Conservation (phyloP, 257 asterid genomes). For the Anisodus tanguticus region DNA sequence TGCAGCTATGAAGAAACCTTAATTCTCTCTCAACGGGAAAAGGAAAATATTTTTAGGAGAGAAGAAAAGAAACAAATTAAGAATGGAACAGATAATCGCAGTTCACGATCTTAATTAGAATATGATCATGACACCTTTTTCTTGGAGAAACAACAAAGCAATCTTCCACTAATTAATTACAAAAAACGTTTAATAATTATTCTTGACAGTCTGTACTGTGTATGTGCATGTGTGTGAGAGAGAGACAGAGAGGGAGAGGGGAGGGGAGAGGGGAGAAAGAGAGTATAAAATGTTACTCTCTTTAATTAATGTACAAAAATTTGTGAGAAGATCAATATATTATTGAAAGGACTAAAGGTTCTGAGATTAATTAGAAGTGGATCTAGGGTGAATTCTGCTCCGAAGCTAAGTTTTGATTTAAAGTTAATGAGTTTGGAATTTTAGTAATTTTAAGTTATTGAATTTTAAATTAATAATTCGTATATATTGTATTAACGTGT, state of each 20-base stretch:
- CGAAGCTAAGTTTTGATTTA: too few relatives aligned
- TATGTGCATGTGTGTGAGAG: constrained; percentile 53
- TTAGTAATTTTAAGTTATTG: too few relatives aligned
- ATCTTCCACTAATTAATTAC: constrained; percentile 35
- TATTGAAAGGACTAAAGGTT: not conserved
- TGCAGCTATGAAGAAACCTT: too few relatives aligned
- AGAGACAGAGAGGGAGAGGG: too few relatives aligned
- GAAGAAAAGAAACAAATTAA: not conserved
- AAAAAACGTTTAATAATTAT: constrained; percentile 41
- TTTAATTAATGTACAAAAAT: constrained; percentile 24
- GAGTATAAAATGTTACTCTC: constrained; percentile 53
- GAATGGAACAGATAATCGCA: not conserved
- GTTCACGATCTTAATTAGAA: constrained; percentile 38
- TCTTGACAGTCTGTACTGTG: constrained; percentile 72
- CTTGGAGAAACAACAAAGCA: constrained; percentile 34
- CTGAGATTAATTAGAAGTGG: not conserved
- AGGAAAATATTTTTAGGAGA: not conserved
- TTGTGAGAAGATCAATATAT: not conserved
- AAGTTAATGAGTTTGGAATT: too few relatives aligned
- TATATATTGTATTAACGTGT: too few relatives aligned
- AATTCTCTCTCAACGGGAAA: too few relatives aligned
- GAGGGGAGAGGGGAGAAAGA: too few relatives aligned
- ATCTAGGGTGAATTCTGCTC: too few relatives aligned
- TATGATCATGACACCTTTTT: constrained; percentile 29
- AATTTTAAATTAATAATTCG: too few relatives aligned